Evolutionary conservation across 139 green algal species (phyloP).

Genomic region (Volvox reticuliferus): DNA sequence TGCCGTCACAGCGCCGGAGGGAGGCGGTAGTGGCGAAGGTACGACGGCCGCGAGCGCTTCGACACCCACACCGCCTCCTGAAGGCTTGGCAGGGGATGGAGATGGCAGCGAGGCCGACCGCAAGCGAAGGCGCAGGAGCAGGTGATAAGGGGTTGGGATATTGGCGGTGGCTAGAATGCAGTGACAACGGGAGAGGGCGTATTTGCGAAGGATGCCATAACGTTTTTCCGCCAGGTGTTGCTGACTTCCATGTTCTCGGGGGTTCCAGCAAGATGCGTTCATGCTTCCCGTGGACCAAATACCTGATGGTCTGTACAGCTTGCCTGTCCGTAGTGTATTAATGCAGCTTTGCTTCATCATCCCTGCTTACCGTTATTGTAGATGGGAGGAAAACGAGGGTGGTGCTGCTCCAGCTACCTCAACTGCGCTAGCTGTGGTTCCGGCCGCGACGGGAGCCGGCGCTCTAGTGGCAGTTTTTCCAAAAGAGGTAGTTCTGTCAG

Average conservation of each 20-base stretch:
- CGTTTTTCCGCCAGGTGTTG: no score
- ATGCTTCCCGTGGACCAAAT: no score
- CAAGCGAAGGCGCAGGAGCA: constrained; percentile 62
- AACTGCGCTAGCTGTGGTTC: constrained; percentile 45
- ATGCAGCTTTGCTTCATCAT: background rate
- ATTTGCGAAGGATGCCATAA: no score
- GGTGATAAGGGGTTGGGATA: constrained; percentile 45
- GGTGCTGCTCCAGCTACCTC: constrained; percentile 8
- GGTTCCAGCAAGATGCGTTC: no score
- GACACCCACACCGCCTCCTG: background rate
- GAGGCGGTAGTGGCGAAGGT: background rate
- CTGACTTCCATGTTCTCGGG: no score
- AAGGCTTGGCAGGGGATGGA: background rate
- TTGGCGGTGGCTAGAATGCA: no score
- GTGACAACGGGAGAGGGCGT: no score
- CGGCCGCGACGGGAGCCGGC: constrained; percentile 26
- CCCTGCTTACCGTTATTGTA: background rate
- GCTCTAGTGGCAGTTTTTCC: constrained; percentile 59
- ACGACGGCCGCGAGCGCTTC: background rate
- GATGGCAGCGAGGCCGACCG: constrained; percentile 13
- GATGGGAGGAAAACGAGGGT: constrained; percentile 47
- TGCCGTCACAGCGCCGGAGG: background rate
- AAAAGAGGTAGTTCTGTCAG: constrained; percentile 65
- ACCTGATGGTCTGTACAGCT: no score
- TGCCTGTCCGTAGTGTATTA: no score